A percentile compares a stretch with the other conserved stretches of the same genome.
phyloP scores from a whole-genome alignment of 345 rosid genomes.

The Salix purpurea region DNA sequence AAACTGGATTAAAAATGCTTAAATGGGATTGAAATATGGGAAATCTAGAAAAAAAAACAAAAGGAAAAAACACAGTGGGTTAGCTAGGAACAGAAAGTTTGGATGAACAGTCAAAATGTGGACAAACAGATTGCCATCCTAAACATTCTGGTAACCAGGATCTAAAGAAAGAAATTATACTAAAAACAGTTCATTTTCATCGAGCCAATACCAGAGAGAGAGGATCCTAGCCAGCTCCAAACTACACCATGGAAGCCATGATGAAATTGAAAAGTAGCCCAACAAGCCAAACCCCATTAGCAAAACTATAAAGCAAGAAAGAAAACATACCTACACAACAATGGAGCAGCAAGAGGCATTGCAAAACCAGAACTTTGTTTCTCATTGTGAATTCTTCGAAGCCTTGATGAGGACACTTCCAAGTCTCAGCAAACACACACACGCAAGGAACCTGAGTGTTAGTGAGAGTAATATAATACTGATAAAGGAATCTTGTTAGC shows the following conservation, averaged over 20 bases:
- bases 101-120: neutral
- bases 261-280: neutral
- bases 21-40: no score
- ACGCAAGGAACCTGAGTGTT: neutral
- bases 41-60: no score
- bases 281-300: neutral
- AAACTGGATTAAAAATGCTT: neutral
- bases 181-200: neutral
- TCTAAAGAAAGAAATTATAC: neutral
- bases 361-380: constrained; percentile 10
- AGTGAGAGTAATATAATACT: neutral
- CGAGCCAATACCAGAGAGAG: neutral
- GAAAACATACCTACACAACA: constrained; percentile 32
- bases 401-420: neutral
- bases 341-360: constrained; percentile 19
- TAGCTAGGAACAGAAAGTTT: neutral
- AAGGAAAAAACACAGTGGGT: no score
- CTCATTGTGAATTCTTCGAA: constrained; percentile 15
- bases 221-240: no score
- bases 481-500: neutral
- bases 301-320: neutral
- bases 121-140: neutral
- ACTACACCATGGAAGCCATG: neutral
- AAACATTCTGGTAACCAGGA: no score
- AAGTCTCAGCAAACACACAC: neutral